A percentile compares a stretch with the other conserved stretches of the same genome.
These are phyloP conservation scores for Verticillium nubilum DNA, from an alignment of 2,329 filamentous ascomycete genomes.

Conservation along the genomic window DNA sequence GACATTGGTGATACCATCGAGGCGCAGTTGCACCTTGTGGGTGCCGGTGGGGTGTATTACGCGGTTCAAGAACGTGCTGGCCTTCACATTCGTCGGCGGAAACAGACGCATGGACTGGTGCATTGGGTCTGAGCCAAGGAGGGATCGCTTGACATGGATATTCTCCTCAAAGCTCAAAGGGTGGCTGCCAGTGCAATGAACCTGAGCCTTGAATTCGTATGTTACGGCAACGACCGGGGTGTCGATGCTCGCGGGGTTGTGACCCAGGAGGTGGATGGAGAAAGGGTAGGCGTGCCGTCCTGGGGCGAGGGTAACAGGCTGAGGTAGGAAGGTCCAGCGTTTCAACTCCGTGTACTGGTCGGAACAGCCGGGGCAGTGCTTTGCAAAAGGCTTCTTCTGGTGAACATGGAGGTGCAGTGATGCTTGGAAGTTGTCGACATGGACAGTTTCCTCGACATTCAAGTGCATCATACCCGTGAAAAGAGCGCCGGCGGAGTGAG, in stretches of 20 bases:
- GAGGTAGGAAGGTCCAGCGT: constrained; percentile 70
- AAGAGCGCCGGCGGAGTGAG: not conserved
- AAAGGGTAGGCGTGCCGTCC: constrained; percentile 78
- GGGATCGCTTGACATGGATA: constrained; percentile 72
- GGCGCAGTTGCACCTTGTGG: constrained; percentile 72
- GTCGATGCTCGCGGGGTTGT: constrained; percentile 79
- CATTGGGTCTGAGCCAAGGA: constrained; percentile 67
- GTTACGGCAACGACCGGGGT: constrained; percentile 68
- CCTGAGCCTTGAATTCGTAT: constrained; percentile 71
- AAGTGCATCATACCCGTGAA: not conserved
- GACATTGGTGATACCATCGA: constrained; percentile 78
- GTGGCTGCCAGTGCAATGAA: constrained; percentile 45
- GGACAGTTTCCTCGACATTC: constrained; percentile 47
- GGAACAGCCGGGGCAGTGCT: constrained; percentile 73
- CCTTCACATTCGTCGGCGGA: constrained; percentile 89
- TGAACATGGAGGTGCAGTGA: constrained; percentile 63
- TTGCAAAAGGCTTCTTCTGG: constrained; percentile 76
- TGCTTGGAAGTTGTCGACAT: constrained; percentile 70
- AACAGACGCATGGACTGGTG: constrained; percentile 95
- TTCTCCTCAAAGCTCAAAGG: constrained; percentile 49
- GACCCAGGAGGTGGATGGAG: constrained; percentile 77
- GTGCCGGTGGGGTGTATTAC: constrained; percentile 81
- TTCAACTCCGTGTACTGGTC: constrained; percentile 68
- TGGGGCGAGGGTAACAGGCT: constrained; percentile 43
- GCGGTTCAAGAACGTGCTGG: constrained; percentile 73